Conservation (phyloP, 2,329 filamentous ascomycete species). For the Colletotrichum trifolii region DNA sequence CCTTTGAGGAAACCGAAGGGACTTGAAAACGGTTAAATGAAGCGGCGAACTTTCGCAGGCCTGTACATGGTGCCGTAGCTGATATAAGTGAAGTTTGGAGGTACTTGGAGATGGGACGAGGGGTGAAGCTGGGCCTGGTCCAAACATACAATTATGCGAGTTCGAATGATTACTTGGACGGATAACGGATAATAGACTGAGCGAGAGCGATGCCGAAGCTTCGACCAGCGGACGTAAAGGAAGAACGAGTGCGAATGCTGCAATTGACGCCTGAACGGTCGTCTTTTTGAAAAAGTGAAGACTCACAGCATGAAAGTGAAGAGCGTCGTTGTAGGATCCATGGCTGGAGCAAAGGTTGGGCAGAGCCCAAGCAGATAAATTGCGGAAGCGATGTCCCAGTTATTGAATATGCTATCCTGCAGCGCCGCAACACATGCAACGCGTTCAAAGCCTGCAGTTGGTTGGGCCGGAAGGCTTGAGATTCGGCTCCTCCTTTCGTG, state of each 20-base stretch:
- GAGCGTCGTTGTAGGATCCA: conserved; percentile 64
- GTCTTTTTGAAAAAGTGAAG: conserved; percentile 46
- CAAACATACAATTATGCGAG: conserved; percentile 31
- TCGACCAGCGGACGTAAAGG: conserved; percentile 35
- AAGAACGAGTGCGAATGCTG: conserved; percentile 37
- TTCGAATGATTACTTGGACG: conserved; percentile 7
- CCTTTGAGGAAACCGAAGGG: conserved; percentile 19
- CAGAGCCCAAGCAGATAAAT: conserved; percentile 27
- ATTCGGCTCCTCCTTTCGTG: conserved; percentile 8
- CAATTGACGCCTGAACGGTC: conserved; percentile 36
- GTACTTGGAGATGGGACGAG: conserved; percentile 17
- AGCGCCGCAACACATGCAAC: conserved; percentile 9
- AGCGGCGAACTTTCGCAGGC: conserved; percentile 30
- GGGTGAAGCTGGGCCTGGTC: conserved; percentile 8
- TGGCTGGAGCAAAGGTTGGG: conserved; percentile 41
- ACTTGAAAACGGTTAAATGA: conserved; percentile 11
- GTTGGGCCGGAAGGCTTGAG: conserved; percentile 14
- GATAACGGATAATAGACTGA: not conserved
- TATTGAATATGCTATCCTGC: conserved; percentile 14
- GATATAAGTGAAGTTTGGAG: conserved; percentile 6
- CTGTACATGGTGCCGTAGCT: not conserved
- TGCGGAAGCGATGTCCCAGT: conserved; percentile 16
- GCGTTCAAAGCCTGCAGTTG: conserved; percentile 7
- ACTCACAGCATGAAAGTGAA: conserved; percentile 63
- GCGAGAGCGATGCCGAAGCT: conserved; percentile 26